A percentile compares a stretch with the other conserved stretches of the same genome.
These are phyloP conservation scores for Aspergillus funiculosus DNA, from an alignment of 495 filamentous ascomycete species.

Conservation along the genomic window DNA sequence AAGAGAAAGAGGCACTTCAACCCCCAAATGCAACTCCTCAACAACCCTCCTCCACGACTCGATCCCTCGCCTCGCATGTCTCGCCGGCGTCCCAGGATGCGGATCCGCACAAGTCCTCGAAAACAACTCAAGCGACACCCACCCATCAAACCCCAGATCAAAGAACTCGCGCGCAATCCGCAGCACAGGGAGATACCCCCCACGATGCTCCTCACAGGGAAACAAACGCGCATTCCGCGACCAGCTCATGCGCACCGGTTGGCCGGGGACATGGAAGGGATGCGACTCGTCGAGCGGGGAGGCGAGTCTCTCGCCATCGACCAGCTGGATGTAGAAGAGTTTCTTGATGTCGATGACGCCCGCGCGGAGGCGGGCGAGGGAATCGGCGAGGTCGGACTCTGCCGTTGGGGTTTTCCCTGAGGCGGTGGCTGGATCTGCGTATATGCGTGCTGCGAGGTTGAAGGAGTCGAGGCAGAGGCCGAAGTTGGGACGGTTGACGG, in stretches of 20 bases:
- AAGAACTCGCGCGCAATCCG: slow-evolving; percentile 57
- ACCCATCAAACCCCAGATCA: slow-evolving; percentile 64
- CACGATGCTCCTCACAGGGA: slow-evolving; percentile 62
- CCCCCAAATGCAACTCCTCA: slow-evolving; percentile 28
- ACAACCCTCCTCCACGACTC: slow-evolving; percentile 56
- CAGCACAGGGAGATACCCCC: slow-evolving; percentile 64
- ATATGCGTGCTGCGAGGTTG: slow-evolving; percentile 71
- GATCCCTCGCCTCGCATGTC: slow-evolving; percentile 60
- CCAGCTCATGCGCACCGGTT: slow-evolving; percentile 74
- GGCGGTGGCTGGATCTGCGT: slow-evolving; percentile 57
- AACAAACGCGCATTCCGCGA: slow-evolving; percentile 72
- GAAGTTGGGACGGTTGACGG: slow-evolving; percentile 65
- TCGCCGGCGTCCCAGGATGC: slow-evolving; percentile 47
- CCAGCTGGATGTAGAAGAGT: slow-evolving; percentile 75
- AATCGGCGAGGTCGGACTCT: slow-evolving; percentile 50
- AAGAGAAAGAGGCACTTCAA: neutral
- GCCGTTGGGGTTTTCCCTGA: slow-evolving; percentile 53
- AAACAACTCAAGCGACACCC: slow-evolving; percentile 78
- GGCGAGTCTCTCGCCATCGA: slow-evolving; percentile 62
- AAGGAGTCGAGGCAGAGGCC: slow-evolving; percentile 77
- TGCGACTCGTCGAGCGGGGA: slow-evolving; percentile 57
- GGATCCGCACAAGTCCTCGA: slow-evolving; percentile 57
- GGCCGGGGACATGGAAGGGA: slow-evolving; percentile 54
- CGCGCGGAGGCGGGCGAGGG: slow-evolving; percentile 50
- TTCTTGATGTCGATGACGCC: slow-evolving; percentile 55